A percentile compares a stretch with the other conserved stretches of the same genome.
These are phyloP conservation scores for Podospora australis DNA, from an alignment of 495 filamentous ascomycete genomes.

Conservation along the genomic window DNA sequence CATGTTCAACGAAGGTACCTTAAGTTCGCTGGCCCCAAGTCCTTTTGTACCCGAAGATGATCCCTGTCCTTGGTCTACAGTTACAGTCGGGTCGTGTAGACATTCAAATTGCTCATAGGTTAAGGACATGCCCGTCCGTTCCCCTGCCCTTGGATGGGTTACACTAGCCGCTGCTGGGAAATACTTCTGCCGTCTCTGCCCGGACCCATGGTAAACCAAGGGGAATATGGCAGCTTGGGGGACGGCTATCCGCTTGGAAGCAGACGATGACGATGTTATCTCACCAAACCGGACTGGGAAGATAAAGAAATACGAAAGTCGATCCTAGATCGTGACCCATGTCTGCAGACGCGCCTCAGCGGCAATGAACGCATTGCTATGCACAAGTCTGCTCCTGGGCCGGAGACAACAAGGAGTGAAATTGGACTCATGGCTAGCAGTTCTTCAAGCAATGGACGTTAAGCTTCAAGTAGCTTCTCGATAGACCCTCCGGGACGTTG, in stretches of 20 bases:
- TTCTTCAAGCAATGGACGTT: not conserved
- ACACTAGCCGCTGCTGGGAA: constrained; percentile 16
- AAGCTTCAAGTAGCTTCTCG: not conserved
- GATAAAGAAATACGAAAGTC: too few species aligned
- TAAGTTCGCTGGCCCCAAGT: not conserved
- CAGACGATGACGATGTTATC: not conserved
- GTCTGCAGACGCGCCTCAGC: too few species aligned
- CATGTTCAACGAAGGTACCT: not conserved
- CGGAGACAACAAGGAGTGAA: too few species aligned
- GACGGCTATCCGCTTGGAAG: not conserved
- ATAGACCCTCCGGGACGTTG: constrained; percentile 2
- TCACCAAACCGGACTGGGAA: not conserved
- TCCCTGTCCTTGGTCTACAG: not conserved
- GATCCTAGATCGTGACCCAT: too few species aligned
- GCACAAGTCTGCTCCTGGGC: too few species aligned
- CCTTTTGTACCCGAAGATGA: not conserved
- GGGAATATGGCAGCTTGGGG: constrained; percentile 1
- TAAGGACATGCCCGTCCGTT: constrained; percentile 7
- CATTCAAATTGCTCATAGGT: not conserved
- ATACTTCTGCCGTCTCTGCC: constrained; percentile 24
- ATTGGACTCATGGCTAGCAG: too few species aligned
- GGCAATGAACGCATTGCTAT: too few species aligned
- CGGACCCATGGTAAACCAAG: too few species aligned
- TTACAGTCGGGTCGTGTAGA: not conserved
- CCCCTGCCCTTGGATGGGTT: constrained; percentile 7